These are phyloP conservation scores for Carpinus fangiana DNA, from an alignment of 306 rosid species.

Conservation along the genomic window DNA sequence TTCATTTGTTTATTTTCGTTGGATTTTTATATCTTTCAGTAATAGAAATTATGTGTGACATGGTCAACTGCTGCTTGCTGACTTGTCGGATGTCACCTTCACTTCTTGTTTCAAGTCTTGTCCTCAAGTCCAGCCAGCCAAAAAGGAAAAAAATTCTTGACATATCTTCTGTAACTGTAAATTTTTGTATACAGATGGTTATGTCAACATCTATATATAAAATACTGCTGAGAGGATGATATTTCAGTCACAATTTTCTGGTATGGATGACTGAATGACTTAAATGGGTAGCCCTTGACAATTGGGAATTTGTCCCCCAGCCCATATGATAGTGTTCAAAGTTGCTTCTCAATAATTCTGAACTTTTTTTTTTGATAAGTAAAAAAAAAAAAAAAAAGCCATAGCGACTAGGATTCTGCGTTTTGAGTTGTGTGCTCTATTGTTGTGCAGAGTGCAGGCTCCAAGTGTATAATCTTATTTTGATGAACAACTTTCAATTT, in stretches of 20 bases:
- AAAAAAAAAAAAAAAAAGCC: too few relatives aligned
- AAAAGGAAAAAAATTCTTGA: conserved; percentile 24
- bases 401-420: conserved; percentile 13
- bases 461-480: conserved; percentile 10
- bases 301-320: conserved; percentile 12
- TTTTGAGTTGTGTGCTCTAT: conserved; percentile 8
- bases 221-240: conserved; percentile 23
- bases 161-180: conserved; percentile 4
- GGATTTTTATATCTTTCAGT: conserved; percentile 2
- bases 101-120: conserved; percentile 7
- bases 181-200: conserved; percentile 8
- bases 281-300: conserved; percentile 17
- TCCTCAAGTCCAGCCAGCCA: conserved; percentile 15
- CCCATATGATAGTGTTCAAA: conserved; percentile 1
- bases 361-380: too few relatives aligned
- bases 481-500: conserved; percentile 23
- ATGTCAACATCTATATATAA: conserved; percentile 18
- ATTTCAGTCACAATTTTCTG: conserved; percentile 3
- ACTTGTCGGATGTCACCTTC: conserved; percentile 15
- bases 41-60: background rate
- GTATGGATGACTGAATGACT: conserved; percentile 13
- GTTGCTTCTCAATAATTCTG: conserved; percentile 3
- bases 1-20: background rate
- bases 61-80: conserved; percentile 2
- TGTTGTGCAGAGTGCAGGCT: conserved; percentile 14